Conservation (phyloP, 1,139 yeast species). For the Blastobotrys arbuscula region DNA sequence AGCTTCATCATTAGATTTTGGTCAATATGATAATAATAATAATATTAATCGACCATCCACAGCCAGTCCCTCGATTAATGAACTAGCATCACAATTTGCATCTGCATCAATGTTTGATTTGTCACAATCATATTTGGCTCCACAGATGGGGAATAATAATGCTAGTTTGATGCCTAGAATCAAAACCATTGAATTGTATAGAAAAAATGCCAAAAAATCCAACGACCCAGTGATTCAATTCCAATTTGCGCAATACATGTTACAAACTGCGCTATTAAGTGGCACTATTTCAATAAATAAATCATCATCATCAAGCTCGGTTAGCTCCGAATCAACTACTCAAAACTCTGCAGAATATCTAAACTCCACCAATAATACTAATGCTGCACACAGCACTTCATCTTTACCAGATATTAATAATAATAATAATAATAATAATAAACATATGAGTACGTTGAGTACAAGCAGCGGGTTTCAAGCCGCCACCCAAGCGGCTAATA, state of each 20-base stretch:
- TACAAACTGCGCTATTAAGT: slow-evolving; percentile 64
- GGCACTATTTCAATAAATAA: slow-evolving; percentile 13
- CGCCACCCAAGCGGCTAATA: background rate
- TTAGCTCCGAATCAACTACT: slow-evolving; percentile 5
- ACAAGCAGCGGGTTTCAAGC: slow-evolving; percentile 4
- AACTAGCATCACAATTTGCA: slow-evolving; percentile 25
- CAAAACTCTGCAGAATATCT: background rate
- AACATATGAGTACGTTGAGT: slow-evolving; percentile 11
- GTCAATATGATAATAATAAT: background rate
- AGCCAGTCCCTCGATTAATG: slow-evolving; percentile 20
- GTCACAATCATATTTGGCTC: slow-evolving; percentile 31
- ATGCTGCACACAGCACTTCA: slow-evolving; percentile 2
- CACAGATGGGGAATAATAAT: slow-evolving; percentile 31
- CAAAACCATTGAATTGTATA: slow-evolving; percentile 80
- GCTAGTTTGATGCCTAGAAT: slow-evolving; percentile 60
- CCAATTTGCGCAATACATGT: slow-evolving; percentile 87
- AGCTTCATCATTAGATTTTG: slow-evolving; percentile 16
- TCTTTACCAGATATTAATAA: slow-evolving; percentile 8
- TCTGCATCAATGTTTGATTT: slow-evolving; percentile 30
- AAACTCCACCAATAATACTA: too few species aligned
- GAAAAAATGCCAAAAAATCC: slow-evolving; percentile 77
- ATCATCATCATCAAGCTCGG: background rate
- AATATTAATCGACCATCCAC: slow-evolving; percentile 16
- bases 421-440: background rate
- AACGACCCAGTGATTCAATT: slow-evolving; percentile 82